Conservation (phyloP, 306 rosid species). For the Acacia confusa region DNA sequence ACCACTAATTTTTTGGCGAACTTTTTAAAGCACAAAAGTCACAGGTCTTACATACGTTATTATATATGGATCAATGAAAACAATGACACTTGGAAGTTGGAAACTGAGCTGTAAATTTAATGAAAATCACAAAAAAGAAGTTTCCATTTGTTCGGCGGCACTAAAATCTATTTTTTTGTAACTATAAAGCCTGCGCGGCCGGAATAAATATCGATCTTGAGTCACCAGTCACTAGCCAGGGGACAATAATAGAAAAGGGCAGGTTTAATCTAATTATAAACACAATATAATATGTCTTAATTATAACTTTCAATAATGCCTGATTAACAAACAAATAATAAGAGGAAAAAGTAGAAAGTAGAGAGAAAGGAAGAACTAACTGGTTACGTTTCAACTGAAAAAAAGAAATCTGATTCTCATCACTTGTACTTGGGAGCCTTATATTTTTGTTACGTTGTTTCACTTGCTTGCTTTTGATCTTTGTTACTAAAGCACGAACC, state of each 20-base stretch:
- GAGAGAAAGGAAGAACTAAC: not conserved
- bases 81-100: conserved; percentile 11
- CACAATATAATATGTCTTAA: not conserved
- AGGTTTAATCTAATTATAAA: not conserved
- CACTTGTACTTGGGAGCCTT: conserved; percentile 32
- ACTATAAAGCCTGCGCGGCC: conserved; percentile 21
- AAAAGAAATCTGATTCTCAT: conserved; percentile 15
- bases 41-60: not conserved
- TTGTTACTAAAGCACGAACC: not conserved
- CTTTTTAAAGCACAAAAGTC: not conserved
- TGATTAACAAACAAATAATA: conserved; percentile 10
- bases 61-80: not conserved
- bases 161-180: not conserved
- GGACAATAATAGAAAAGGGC: not conserved
- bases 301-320: not conserved
- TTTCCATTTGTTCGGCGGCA: conserved; percentile 8
- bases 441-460: conserved; percentile 12
- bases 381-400: not conserved
- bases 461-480: conserved; percentile 2
- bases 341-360: conserved; percentile 16
- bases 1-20: not conserved
- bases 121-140: conserved; percentile 21
- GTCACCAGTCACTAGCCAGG: conserved; percentile 33
- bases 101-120: conserved; percentile 38
- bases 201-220: conserved; percentile 17